Conservation (phyloP, 1,139 yeast species). For the Debaryomycetaceae sp. region DNA sequence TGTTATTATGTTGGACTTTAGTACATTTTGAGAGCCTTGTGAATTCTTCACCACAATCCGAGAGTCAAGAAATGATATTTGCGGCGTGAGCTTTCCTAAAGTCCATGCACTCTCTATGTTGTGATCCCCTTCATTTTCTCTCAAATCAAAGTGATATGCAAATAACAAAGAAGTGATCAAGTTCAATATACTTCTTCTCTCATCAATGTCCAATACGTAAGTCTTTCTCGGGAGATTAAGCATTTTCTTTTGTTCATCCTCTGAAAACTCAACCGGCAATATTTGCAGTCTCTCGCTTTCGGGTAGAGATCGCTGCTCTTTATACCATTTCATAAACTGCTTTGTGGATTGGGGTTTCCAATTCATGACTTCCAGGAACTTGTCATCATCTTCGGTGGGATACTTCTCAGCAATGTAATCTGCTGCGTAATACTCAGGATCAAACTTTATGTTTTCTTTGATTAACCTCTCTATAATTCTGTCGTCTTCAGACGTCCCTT, state of each 20-base stretch:
- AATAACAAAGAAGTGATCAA: constrained; percentile 65
- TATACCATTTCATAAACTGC: constrained; percentile 48
- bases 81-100: constrained; percentile 80
- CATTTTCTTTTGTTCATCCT: constrained; percentile 64
- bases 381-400: constrained; percentile 53
- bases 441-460: constrained; percentile 76
- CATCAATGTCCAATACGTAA: constrained; percentile 51
- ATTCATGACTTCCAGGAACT: constrained; percentile 47
- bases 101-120: constrained; percentile 94
- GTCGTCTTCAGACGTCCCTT: constrained; percentile 50
- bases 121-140: constrained; percentile 75
- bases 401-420: constrained; percentile 65
- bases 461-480: constrained; percentile 63
- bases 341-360: constrained; percentile 55
- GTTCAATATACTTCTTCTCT: constrained; percentile 47
- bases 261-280: constrained; percentile 50
- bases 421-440: constrained; percentile 84
- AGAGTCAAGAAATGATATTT: constrained; percentile 66
- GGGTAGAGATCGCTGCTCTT: constrained; percentile 25
- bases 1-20: constrained; percentile 56
- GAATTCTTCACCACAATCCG: constrained; percentile 41
- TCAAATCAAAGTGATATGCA: constrained; percentile 67
- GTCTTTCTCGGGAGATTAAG: constrained; percentile 61
- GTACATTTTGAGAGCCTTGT: constrained; percentile 20
- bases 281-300: constrained; percentile 22